Percentiles rank a stretch among this genome's conserved stretches.
Conservation (phyloP, 345 rosid species). For the Passiflora organensis region DNA sequence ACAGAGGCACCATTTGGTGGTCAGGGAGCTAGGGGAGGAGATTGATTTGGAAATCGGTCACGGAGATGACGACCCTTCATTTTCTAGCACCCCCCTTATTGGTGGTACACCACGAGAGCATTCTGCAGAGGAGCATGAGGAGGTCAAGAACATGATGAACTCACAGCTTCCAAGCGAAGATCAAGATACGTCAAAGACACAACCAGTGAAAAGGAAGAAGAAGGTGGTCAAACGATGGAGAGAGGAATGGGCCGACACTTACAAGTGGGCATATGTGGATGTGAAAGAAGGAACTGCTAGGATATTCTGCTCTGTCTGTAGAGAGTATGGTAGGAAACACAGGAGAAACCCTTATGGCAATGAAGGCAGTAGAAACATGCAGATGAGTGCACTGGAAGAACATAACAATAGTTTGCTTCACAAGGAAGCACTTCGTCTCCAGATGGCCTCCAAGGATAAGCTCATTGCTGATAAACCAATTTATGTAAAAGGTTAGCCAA, state of each 20-base stretch:
- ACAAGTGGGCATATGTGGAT: conserved; percentile 99
- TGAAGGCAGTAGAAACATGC: conserved; percentile 99
- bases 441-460: conserved; percentile 96
- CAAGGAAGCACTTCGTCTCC: conserved; percentile 98
- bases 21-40: conserved; percentile 90
- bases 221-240: conserved; percentile 99
- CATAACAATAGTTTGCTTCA: conserved; percentile 98
- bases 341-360: conserved; percentile 96
- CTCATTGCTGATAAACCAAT: conserved; percentile 80
- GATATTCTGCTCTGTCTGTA: conserved; percentile 94
- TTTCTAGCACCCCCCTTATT: conserved; percentile 66
- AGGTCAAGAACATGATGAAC: conserved; percentile 71
- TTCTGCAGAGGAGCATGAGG: conserved; percentile 74
- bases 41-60: conserved; percentile 97
- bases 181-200: conserved; percentile 61
- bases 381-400: conserved; percentile 99
- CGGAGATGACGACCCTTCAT: conserved; percentile 83
- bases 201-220: conserved; percentile 79
- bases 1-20: conserved; percentile 91
- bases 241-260: conserved; percentile 99
- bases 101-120: conserved; percentile 61
- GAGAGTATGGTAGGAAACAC: conserved; percentile 96
- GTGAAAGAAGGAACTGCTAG: conserved; percentile 95
- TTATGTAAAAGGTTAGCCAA: conserved; percentile 72
- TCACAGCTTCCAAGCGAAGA: conserved; percentile 65